Evolutionary conservation across 2,329 filamentous ascomycete species (phyloP).

Genomic region (Alternaria sp.): DNA sequence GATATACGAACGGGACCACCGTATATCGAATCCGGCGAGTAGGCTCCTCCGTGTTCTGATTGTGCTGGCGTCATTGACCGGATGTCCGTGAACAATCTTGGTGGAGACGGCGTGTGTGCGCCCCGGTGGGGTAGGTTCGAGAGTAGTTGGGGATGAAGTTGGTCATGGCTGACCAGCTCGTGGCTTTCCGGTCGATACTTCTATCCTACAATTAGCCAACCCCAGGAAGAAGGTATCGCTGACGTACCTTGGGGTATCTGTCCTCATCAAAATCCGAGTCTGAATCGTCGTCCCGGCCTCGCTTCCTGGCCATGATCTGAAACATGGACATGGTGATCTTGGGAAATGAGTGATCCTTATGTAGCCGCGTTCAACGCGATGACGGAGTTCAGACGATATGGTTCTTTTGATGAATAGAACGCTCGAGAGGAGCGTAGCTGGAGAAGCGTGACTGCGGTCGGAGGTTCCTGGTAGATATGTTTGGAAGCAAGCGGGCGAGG

Average conservation of each 20-base stretch:
- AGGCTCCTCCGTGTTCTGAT: conserved; percentile 35
- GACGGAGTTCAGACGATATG: conserved; percentile 22
- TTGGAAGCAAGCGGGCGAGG: conserved; percentile 41
- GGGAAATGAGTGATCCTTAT: conserved; percentile 4
- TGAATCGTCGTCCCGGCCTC: conserved; percentile 45
- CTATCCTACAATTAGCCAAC: conserved; percentile 30
- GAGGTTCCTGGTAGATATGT: conserved; percentile 37
- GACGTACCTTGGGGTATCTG: conserved; percentile 42
- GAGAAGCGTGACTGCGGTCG: conserved; percentile 22
- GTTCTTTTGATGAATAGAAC: conserved; percentile 17
- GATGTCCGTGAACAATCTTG: conserved; percentile 34
- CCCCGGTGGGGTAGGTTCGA: conserved; percentile 33
- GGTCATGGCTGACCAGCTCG: conserved; percentile 29
- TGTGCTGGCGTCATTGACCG: conserved; percentile 44
- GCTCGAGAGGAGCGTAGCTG: conserved; percentile 23
- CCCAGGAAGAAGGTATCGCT: not conserved
- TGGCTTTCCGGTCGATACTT: conserved; percentile 41
- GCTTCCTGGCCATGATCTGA: conserved; percentile 42
- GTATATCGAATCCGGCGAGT: conserved; percentile 40
- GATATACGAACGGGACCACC: conserved; percentile 31
- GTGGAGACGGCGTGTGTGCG: conserved; percentile 41
- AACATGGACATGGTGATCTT: conserved; percentile 43
- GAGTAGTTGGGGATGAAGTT: conserved; percentile 27
- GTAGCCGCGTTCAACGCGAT: conserved; percentile 33
- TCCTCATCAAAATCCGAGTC: conserved; percentile 45